Evolutionary conservation across 208 protist genomes (phyloP).

Genomic region (Trypanosomatidae sp.): DNA sequence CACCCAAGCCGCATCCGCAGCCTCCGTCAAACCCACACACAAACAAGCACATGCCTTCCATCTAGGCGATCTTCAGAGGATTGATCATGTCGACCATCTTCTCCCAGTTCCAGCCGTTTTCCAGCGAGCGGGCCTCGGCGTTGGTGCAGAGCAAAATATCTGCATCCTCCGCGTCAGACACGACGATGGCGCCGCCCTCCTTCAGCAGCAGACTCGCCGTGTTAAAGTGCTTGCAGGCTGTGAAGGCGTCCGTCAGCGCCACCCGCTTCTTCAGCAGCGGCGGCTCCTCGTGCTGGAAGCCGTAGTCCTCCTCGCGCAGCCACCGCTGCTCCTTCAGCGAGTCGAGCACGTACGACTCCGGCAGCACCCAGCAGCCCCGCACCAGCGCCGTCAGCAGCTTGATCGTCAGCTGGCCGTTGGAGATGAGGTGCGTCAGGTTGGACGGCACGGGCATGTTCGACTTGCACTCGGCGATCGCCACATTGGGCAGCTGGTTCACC

Average conservation of each 20-base stretch:
- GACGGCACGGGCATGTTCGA: slow-evolving; percentile 83
- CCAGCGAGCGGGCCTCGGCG: slow-evolving; percentile 43
- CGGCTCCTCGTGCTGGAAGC: slow-evolving; percentile 81
- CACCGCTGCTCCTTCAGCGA: slow-evolving; percentile 54
- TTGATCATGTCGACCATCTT: slow-evolving; percentile 83
- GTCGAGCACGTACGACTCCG: slow-evolving; percentile 70
- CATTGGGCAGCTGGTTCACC: slow-evolving; percentile 73
- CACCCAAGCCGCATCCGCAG: too few relatives aligned
- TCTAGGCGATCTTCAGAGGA: slow-evolving; percentile 57
- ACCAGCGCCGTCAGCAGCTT: slow-evolving; percentile 87
- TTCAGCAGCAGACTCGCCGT: slow-evolving; percentile 61
- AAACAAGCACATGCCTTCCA: not conserved
- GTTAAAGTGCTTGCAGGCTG: slow-evolving; percentile 70
- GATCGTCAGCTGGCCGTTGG: slow-evolving; percentile 85
- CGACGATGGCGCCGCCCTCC: slow-evolving; percentile 69
- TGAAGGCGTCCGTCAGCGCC: slow-evolving; percentile 55
- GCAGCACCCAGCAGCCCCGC: slow-evolving; percentile 86
- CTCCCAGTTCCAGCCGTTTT: slow-evolving; percentile 70
- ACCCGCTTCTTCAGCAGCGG: slow-evolving; percentile 76
- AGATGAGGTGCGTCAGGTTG: slow-evolving; percentile 86
- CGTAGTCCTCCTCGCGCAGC: slow-evolving; percentile 69
- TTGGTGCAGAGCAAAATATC: slow-evolving; percentile 80
- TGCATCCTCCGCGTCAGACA: slow-evolving; percentile 38
- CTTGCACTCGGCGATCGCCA: slow-evolving; percentile 74
- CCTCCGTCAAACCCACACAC: not conserved